Evolutionary conservation across 805 yeast genomes (phyloP).

Genomic region (Ogataea zsoltii): DNA sequence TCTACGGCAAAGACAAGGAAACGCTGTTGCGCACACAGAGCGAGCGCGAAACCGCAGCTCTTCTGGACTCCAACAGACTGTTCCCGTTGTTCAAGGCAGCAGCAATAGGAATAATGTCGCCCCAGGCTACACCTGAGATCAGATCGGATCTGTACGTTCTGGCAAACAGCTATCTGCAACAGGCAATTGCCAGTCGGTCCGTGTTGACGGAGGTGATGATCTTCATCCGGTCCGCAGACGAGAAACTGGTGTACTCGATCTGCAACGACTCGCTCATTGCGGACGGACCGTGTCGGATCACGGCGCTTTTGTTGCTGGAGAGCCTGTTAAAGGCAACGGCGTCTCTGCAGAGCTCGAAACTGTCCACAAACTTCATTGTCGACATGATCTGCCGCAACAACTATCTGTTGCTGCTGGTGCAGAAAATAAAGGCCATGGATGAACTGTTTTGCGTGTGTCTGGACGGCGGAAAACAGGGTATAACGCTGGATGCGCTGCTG

Average conservation of each 20-base stretch:
- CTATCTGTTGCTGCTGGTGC: constrained; percentile 61
- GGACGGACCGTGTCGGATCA: constrained; percentile 73
- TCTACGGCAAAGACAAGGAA: constrained; percentile 50
- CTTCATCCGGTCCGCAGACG: constrained; percentile 61
- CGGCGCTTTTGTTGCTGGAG: constrained; percentile 76
- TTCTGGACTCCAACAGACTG: constrained; percentile 50
- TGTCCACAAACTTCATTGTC: constrained; percentile 56
- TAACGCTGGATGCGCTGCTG: constrained; percentile 54
- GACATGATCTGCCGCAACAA: constrained; percentile 65
- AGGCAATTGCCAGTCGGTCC: constrained; percentile 43
- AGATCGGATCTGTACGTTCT: constrained; percentile 81
- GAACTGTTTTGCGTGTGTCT: constrained; percentile 49
- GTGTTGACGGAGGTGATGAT: constrained; percentile 49
- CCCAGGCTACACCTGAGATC: constrained; percentile 64
- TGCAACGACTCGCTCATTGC: constrained; percentile 80
- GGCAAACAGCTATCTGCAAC: constrained; percentile 62
- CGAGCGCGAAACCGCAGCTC: constrained; percentile 34
- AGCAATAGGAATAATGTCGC: constrained; percentile 68
- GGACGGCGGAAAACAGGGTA: constrained; percentile 29
- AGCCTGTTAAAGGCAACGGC: constrained; percentile 37
- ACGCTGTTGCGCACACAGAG: constrained; percentile 25
- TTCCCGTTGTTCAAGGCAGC: constrained; percentile 74
- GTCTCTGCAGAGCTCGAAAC: constrained; percentile 53
- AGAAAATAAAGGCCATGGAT: constrained; percentile 70
- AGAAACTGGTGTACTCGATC: constrained; percentile 57